Conservation (phyloP, 1,139 yeast species). For the Debaryomyces sp. region DNA sequence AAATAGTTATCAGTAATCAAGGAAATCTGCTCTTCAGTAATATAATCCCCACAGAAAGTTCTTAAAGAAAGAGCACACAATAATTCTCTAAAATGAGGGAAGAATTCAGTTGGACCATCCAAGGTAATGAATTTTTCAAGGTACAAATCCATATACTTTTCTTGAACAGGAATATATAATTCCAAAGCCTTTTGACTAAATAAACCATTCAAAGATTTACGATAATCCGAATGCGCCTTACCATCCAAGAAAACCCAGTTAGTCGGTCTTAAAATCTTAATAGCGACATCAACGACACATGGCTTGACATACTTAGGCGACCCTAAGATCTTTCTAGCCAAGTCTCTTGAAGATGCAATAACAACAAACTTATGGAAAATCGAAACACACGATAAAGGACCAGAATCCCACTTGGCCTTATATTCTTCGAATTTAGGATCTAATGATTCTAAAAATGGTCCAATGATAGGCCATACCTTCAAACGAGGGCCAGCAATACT, state of each 20-base stretch:
- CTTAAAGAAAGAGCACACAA: slow-evolving; percentile 91
- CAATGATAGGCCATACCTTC: slow-evolving; percentile 92
- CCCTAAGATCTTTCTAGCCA: slow-evolving; percentile 84
- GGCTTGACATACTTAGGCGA: slow-evolving; percentile 91
- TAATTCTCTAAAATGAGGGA: slow-evolving; percentile 93
- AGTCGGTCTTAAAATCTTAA: slow-evolving; percentile 87
- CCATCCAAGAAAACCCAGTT: slow-evolving; percentile 99
- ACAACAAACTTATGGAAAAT: slow-evolving; percentile 97
- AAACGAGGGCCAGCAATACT: slow-evolving; percentile 84
- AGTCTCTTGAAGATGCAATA: slow-evolving; percentile 87
- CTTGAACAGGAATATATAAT: slow-evolving; percentile 81
- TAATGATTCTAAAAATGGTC: slow-evolving; percentile 93
- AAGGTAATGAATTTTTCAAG: slow-evolving; percentile 63
- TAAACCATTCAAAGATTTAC: slow-evolving; percentile 86
- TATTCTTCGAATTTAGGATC: slow-evolving; percentile 97
- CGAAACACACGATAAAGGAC: slow-evolving; percentile 92
- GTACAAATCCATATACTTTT: slow-evolving; percentile 79
- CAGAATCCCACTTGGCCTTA: slow-evolving; percentile 90
- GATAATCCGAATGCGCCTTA: slow-evolving; percentile 89
- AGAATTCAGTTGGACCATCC: slow-evolving; percentile 70
- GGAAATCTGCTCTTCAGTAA: slow-evolving; percentile 86
- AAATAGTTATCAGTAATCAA: slow-evolving; percentile 89
- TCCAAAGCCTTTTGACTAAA: slow-evolving; percentile 85
- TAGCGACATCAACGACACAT: slow-evolving; percentile 96
- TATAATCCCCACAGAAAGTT: slow-evolving; percentile 95